phyloP scores from a whole-genome alignment of 768 basidiomycete genomes.

The Rhodosporidiobolus odoratus region DNA sequence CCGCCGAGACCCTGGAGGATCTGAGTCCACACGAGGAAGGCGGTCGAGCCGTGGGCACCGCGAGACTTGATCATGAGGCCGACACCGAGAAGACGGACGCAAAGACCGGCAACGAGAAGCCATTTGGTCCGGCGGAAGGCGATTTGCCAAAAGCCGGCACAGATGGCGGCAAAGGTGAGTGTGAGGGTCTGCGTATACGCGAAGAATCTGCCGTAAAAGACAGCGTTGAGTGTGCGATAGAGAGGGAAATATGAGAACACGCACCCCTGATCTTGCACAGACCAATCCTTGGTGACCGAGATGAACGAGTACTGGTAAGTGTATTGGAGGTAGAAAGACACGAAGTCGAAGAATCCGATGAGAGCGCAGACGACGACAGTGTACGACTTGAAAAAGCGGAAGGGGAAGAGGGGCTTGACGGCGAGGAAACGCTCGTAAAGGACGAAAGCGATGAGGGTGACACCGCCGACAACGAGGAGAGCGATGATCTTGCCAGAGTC shows the following conservation, averaged over 20 bases:
- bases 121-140: constrained; percentile 56
- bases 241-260: constrained; percentile 22
- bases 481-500: constrained; percentile 39
- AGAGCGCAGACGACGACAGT: constrained; percentile 58
- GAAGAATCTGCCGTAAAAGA: constrained; percentile 60
- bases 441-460: constrained; percentile 43
- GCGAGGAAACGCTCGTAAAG: constrained; percentile 53
- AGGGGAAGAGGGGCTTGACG: constrained; percentile 58
- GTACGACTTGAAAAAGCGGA: constrained; percentile 58
- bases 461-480: constrained; percentile 31
- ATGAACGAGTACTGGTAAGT: constrained; percentile 71
- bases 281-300: constrained; percentile 37
- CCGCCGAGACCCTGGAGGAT: constrained; percentile 70
- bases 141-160: constrained; percentile 58
- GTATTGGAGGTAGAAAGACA: constrained; percentile 55
- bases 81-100: constrained; percentile 60
- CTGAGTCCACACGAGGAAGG: constrained; percentile 59
- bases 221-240: constrained; percentile 39
- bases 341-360: constrained; percentile 63
- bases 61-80: constrained; percentile 67
- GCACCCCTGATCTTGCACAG: constrained; percentile 49
- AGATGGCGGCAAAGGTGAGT: constrained; percentile 61
- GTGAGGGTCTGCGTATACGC: constrained; percentile 54
- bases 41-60: constrained; percentile 53
- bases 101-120: constrained; percentile 58